These are phyloP conservation scores for Clitocybe nebularis DNA, from an alignment of 1,284 basidiomycete species.

Conservation along the genomic window DNA sequence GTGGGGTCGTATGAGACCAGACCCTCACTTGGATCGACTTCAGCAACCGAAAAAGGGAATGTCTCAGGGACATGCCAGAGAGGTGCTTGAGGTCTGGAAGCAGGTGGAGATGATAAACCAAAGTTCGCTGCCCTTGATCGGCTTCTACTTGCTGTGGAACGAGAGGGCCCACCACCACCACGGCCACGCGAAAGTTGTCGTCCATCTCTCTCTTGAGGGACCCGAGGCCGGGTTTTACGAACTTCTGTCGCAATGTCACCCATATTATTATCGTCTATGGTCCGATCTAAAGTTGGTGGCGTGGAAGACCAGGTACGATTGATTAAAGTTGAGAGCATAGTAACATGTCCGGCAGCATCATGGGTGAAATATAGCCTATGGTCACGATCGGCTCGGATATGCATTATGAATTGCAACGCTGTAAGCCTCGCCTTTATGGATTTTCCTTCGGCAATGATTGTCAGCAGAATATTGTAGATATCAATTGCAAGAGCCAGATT, in stretches of 20 bases:
- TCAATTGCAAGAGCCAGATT: slow-evolving; percentile 48
- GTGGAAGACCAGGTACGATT: slow-evolving; percentile 32
- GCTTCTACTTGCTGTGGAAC: slow-evolving; percentile 60
- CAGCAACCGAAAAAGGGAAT: slow-evolving; percentile 64
- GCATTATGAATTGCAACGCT: slow-evolving; percentile 85
- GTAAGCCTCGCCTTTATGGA: slow-evolving; percentile 67
- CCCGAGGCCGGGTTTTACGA: slow-evolving; percentile 45
- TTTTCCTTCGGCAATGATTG: slow-evolving; percentile 38
- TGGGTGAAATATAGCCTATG: slow-evolving; percentile 79
- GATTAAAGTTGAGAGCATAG: slow-evolving; percentile 52
- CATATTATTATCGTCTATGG: slow-evolving; percentile 1
- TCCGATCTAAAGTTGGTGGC: slow-evolving; percentile 2
- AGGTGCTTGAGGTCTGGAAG: slow-evolving; percentile 39
- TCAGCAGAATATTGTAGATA: slow-evolving; percentile 49
- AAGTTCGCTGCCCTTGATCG: slow-evolving; percentile 53
- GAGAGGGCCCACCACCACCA: slow-evolving; percentile 40
- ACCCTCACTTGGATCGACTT: slow-evolving; percentile 69
- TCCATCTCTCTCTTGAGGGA: slow-evolving; percentile 51
- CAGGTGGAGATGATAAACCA: slow-evolving; percentile 21
- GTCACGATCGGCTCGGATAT: slow-evolving; percentile 87
- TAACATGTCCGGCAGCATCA: slow-evolving; percentile 52
- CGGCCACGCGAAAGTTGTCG: slow-evolving; percentile 58
- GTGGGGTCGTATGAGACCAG: slow-evolving; percentile 73
- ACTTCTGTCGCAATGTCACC: slow-evolving; percentile 28
- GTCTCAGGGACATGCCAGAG: slow-evolving; percentile 83